Evolutionary conservation across 129 eudicot species (phyloP).

Genomic region (Saussurea involucrata): DNA sequence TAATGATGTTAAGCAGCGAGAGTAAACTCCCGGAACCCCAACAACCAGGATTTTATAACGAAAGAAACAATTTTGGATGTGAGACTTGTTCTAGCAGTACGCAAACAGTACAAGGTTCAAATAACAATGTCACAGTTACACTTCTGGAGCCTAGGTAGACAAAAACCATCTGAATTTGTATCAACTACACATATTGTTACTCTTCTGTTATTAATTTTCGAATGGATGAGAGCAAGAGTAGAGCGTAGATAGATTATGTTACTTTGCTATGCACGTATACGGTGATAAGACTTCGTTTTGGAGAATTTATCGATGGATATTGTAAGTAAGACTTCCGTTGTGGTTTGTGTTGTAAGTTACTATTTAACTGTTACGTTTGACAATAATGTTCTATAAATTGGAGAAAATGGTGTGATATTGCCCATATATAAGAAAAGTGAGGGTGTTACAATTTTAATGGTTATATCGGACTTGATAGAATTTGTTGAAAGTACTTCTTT

Average conservation of each 20-base stretch:
- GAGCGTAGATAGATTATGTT: neutral
- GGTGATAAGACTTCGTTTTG: neutral
- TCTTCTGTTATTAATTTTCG: too few species aligned
- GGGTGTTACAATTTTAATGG: too few species aligned
- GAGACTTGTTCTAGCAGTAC: slow-evolving; percentile 5
- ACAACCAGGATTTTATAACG: slow-evolving; percentile 26
- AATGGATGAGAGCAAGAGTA: neutral
- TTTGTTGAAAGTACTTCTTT: too few species aligned
- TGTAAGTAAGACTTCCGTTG: too few species aligned
- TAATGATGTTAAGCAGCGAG: slow-evolving; percentile 20
- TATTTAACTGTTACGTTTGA: too few species aligned
- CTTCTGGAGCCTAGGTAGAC: slow-evolving; percentile 7
- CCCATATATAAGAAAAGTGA: too few species aligned
- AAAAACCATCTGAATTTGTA: neutral
- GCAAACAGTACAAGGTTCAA: neutral
- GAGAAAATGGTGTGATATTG: too few species aligned
- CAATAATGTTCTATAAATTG: too few species aligned
- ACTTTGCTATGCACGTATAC: neutral
- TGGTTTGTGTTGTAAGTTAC: too few species aligned
- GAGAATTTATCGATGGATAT: too few species aligned
- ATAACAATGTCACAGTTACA: slow-evolving; percentile 6
- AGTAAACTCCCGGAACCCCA: slow-evolving; percentile 10
- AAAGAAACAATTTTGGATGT: neutral
- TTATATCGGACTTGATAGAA: too few species aligned
- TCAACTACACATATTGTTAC: neutral